A percentile compares a stretch with the other conserved stretches of the same genome.
Conservation (phyloP, 2,329 filamentous ascomycete species). For the Phialophora macrospora region DNA sequence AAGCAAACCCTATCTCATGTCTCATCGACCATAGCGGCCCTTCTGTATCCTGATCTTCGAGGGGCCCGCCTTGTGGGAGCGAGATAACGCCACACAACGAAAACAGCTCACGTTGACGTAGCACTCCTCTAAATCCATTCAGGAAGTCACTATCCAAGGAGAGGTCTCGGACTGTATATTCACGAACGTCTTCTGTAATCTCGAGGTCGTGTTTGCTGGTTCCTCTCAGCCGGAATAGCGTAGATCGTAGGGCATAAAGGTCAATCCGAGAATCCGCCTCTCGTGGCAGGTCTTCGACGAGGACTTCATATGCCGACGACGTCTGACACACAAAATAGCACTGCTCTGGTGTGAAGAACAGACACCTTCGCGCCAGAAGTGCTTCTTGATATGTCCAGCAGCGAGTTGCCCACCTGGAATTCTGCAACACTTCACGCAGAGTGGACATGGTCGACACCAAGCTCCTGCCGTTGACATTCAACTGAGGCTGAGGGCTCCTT, state of each 20-base stretch:
- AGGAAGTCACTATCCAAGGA: conserved; percentile 15
- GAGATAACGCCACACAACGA: conserved; percentile 7
- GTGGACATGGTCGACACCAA: conserved; percentile 12
- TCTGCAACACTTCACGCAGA: conserved; percentile 5
- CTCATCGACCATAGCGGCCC: neutral
- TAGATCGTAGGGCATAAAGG: conserved; percentile 8
- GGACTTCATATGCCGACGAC: conserved; percentile 10
- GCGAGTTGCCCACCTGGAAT: conserved; percentile 12
- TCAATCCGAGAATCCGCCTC: neutral
- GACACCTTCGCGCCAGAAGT: conserved; percentile 10
- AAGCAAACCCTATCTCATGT: conserved; percentile 7
- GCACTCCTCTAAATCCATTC: conserved; percentile 15
- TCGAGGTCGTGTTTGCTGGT: conserved; percentile 13
- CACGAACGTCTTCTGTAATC: conserved; percentile 13
- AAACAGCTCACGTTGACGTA: conserved; percentile 2
- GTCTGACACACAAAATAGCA: conserved; percentile 12
- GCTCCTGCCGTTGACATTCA: neutral
- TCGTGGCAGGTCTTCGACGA: conserved; percentile 6
- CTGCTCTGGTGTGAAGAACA: conserved; percentile 26
- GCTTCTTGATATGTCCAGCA: conserved; percentile 25
- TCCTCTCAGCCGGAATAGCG: conserved; percentile 6
- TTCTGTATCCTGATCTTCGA: neutral
- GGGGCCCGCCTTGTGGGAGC: neutral
- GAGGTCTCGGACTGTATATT: conserved; percentile 15
- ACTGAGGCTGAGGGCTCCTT: neutral